These are phyloP conservation scores for Trifolium repens DNA, from an alignment of 306 rosid species.

Conservation along the genomic window DNA sequence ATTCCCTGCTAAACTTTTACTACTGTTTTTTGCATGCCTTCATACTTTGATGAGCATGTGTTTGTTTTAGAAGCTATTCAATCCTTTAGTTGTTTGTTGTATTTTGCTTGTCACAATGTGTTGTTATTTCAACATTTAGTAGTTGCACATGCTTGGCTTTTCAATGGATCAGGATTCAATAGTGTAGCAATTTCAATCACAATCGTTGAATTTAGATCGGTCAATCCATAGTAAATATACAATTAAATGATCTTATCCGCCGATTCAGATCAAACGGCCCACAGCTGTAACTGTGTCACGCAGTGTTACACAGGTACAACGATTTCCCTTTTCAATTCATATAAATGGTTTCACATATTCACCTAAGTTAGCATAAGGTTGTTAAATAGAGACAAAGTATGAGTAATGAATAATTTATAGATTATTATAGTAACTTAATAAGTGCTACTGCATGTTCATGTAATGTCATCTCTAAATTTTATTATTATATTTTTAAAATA, in stretches of 20 bases:
- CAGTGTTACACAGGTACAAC: too few relatives aligned
- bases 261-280: too few relatives aligned
- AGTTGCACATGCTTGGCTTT: neutral
- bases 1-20: constrained; percentile 21
- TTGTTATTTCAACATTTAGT: neutral
- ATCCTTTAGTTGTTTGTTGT: constrained; percentile 30
- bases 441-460: neutral
- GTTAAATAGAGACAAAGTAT: neutral
- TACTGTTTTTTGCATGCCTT: constrained; percentile 25
- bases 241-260: too few relatives aligned
- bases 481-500: neutral
- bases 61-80: constrained; percentile 35
- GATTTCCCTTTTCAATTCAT: neutral
- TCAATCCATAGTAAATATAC: too few relatives aligned
- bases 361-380: neutral
- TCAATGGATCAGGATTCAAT: neutral
- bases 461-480: neutral
- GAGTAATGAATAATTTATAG: neutral
- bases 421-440: neutral
- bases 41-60: constrained; percentile 27
- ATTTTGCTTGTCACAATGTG: constrained; percentile 18
- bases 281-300: too few relatives aligned
- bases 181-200: too few relatives aligned
- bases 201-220: too few relatives aligned
- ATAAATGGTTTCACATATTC: neutral